Conservation (phyloP, 257 asterid species). For the Henckelia pumila region DNA sequence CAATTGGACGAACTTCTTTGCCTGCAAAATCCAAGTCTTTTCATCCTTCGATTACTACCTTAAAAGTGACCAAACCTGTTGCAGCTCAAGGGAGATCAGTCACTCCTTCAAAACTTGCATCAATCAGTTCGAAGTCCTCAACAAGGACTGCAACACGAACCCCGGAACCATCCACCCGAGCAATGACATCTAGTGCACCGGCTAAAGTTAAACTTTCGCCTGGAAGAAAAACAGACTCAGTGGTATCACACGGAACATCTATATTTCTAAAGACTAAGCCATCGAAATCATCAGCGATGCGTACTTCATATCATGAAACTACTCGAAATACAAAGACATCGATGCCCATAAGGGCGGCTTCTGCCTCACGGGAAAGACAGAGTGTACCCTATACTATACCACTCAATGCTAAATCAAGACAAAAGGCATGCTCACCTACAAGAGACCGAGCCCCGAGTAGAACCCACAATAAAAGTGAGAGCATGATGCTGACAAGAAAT, state of each 20-base stretch:
- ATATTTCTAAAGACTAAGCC: conserved; percentile 57
- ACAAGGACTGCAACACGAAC: conserved; percentile 61
- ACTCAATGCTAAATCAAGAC: conserved; percentile 41
- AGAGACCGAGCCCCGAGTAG: conserved; percentile 34
- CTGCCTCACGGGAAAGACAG: conserved; percentile 59
- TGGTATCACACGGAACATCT: conserved; percentile 41
- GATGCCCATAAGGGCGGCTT: conserved; percentile 59
- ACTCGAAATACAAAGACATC: conserved; percentile 30
- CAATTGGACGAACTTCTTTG: conserved; percentile 41
- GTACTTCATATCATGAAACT: conserved; percentile 32
- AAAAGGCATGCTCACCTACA: conserved; percentile 64
- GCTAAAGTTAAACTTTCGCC: conserved; percentile 31
- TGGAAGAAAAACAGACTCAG: conserved; percentile 28
- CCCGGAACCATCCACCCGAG: conserved; percentile 35
- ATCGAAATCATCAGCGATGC: conserved; percentile 36
- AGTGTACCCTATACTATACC: conserved; percentile 34
- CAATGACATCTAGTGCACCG: conserved; percentile 26
- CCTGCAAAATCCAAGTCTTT: conserved; percentile 46
- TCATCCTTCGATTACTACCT: conserved; percentile 55
- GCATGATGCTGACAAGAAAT: conserved; percentile 37
- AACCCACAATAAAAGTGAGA: conserved; percentile 29
- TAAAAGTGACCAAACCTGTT: conserved; percentile 41
- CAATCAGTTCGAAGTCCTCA: conserved; percentile 41
- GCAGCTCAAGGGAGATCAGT: conserved; percentile 43
- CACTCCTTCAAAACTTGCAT: conserved; percentile 41